Conservation (phyloP, 2,329 filamentous ascomycete species). For the Calonectria naviculata region DNA sequence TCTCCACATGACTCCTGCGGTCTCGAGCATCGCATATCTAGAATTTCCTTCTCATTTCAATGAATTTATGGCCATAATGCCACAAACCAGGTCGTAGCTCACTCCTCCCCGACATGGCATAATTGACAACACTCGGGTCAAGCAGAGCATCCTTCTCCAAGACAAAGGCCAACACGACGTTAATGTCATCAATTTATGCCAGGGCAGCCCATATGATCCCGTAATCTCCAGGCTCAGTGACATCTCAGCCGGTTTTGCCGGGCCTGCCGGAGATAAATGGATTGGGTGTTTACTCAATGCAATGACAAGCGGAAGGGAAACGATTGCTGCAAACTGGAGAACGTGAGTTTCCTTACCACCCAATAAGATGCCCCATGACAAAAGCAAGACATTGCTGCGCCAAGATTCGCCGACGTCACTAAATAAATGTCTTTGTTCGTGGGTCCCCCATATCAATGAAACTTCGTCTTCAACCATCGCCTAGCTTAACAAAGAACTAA, state of each 20-base stretch:
- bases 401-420: not conserved
- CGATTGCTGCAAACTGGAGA: not conserved
- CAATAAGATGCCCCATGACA: not conserved
- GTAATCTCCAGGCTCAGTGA: too few relatives aligned
- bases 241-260: not conserved
- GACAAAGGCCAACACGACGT: not conserved
- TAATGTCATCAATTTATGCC: not conserved
- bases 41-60: slow-evolving; percentile 4
- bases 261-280: not conserved
- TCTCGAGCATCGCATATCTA: not conserved
- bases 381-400: not conserved
- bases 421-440: not conserved
- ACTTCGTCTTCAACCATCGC: not conserved
- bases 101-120: not conserved
- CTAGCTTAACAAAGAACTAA: not conserved
- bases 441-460: not conserved
- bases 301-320: too few relatives aligned
- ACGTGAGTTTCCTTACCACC: not conserved
- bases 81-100: not conserved
- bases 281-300: too few relatives aligned
- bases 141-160: not conserved
- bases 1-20: not conserved
- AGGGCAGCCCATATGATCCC: not conserved
- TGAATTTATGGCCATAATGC: not conserved
- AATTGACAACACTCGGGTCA: slow-evolving; percentile 3